Evolutionary conservation across 148 eudicot species (phyloP).

Genomic region (Fagopyrum tataricum): DNA sequence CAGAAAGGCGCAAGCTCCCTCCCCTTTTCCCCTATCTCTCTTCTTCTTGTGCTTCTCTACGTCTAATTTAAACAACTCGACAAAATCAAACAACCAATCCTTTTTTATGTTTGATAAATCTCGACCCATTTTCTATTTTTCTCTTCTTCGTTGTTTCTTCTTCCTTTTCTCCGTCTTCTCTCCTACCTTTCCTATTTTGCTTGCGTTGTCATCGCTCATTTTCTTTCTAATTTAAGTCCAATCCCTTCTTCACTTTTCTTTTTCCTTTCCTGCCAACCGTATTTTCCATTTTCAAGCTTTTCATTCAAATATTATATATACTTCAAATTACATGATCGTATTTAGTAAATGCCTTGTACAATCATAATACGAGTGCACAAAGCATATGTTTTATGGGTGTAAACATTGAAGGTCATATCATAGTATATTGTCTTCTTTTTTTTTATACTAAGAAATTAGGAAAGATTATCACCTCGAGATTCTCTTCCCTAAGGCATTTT

Average conservation of each 20-base stretch:
- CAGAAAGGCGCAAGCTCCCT: slow-evolving; percentile 29
- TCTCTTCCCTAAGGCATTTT: too few species aligned
- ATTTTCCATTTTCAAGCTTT: not conserved
- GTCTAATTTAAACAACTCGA: slow-evolving; percentile 11
- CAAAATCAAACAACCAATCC: not conserved
- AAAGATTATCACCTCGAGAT: too few species aligned
- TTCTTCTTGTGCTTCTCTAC: not conserved
- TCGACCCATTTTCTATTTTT: not conserved
- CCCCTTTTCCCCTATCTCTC: slow-evolving; percentile 19
- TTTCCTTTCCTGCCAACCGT: not conserved
- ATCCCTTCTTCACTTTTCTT: slow-evolving; percentile 16
- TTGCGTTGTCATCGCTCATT: slow-evolving; percentile 16
- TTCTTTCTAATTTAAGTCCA: slow-evolving; percentile 5
- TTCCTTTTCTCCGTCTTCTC: not conserved
- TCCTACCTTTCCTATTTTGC: not conserved
- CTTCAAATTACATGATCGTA: too few species aligned
- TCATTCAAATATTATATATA: too few species aligned
- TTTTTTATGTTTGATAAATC: not conserved
- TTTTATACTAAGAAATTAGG: too few species aligned
- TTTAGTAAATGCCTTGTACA: too few species aligned
- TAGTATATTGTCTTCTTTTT: too few species aligned
- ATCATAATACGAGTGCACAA: too few species aligned
- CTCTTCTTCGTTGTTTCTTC: not conserved
- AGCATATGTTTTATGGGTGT: too few species aligned
- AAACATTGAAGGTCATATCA: too few species aligned